Base-by-base conservation (phyloP, 495 filamentous ascomycete genomes). In the Penicillium lagena region DNA sequence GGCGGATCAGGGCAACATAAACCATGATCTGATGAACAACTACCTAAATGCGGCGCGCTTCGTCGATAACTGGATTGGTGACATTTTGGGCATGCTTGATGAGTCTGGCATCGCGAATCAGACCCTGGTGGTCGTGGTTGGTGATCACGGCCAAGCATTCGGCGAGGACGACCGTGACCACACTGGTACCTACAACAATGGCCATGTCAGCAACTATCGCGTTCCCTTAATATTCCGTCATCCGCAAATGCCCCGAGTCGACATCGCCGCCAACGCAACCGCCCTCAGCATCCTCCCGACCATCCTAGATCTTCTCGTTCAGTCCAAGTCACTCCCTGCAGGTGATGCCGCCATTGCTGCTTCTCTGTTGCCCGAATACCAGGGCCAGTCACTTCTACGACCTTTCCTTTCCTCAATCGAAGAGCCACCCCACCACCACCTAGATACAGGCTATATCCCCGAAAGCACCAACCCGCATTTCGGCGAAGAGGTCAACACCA, bases 71-170 rank as follows among this genome's bases (percentile, higher is more conserved):
- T 78, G 74, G 74, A 51, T 78, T 6, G 56, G 55, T 7, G 64
- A 71, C 27, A 63, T 74, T 27, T 43, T 76, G 49, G 54, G 58
- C 4, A 62, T 76, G 37, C 56, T 78, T 7, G 61, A 75, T 22
- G 64, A 76, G 14, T 56, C 66, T n/a, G 71, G 65, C 12, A 63
- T 76, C n/a, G 63, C 63, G 10, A 62, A 77, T 35, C 64, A 73
- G 47, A 78, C 74, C 2, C 53, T 78, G 15, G 52, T 78, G 4
- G 71, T 74, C 11, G 58, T 77, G 45, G 66, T 74, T 8, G 74
- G 74, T 37, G 71, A 68, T 36, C 67, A 71, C 36, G 68, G 68
- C 14, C 62, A 67, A 45, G 60, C 67, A 7, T 69, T 72, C 41
- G 59, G 54, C 17, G 66, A 70, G 46, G 63, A 69, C 40, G 52